A percentile compares a stretch with the other conserved stretches of the same genome.
phyloP scores from a whole-genome alignment of 352 stramenopile species.

The Aphanomyces cochlioides region DNA sequence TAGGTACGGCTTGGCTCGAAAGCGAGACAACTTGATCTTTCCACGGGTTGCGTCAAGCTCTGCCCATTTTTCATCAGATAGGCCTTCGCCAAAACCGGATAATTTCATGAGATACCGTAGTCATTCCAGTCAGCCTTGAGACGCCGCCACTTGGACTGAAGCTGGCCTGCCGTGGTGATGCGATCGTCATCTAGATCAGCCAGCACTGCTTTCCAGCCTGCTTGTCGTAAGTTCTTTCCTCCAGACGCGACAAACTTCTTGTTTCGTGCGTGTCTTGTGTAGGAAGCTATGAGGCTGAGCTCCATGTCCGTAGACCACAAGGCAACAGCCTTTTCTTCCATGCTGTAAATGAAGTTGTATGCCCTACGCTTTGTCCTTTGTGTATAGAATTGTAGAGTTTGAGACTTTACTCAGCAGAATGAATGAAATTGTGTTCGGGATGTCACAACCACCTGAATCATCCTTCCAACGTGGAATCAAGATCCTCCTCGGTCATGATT shows the following conservation, averaged over 20 bases:
- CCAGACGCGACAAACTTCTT: neutral
- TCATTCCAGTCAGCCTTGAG: neutral
- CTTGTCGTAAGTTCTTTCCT: neutral
- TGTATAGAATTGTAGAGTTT: too few relatives aligned
- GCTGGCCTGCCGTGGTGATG: neutral
- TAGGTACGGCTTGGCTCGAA: neutral
- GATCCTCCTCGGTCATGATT: too few relatives aligned
- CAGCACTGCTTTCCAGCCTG: neutral
- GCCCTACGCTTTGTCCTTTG: too few relatives aligned
- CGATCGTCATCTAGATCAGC: neutral
- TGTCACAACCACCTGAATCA: too few relatives aligned
- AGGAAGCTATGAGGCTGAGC: neutral
- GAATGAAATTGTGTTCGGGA: too few relatives aligned
- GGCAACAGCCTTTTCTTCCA: too few relatives aligned
- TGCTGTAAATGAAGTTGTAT: too few relatives aligned
- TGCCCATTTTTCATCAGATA: neutral
- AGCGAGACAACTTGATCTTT: neutral
- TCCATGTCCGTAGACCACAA: neutral
- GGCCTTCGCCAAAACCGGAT: neutral
- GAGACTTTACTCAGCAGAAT: too few relatives aligned
- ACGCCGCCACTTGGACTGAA: neutral
- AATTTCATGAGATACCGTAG: neutral
- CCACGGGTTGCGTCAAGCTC: neutral
- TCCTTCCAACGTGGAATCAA: too few relatives aligned
- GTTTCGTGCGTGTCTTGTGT: neutral